Conservation (phyloP, 106 monocot genomes). For the Allium fistulosum region DNA sequence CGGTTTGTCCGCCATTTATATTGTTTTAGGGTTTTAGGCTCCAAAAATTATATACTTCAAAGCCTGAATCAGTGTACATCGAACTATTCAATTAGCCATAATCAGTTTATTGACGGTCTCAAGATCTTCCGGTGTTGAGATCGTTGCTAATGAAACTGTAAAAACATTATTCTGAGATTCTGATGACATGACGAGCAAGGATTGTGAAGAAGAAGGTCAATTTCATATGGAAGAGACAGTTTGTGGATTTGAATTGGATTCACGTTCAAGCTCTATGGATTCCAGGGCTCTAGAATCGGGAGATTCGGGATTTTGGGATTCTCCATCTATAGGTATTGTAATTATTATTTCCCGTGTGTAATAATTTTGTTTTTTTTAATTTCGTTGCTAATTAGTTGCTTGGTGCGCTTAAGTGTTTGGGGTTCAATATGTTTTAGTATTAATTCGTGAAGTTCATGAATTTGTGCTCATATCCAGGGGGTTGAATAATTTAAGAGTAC, state of each 20-base stretch:
- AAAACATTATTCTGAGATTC: not conserved
- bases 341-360: not conserved
- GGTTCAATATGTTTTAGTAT: not conserved
- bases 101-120: not conserved
- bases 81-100: not conserved
- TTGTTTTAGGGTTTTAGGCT: not conserved
- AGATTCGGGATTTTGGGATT: not conserved
- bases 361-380: not conserved
- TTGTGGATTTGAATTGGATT: constrained; percentile 10
- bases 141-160: not conserved
- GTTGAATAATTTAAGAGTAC: too few relatives aligned
- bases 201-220: not conserved
- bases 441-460: too few relatives aligned
- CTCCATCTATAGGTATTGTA: constrained; percentile 7
- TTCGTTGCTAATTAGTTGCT: not conserved
- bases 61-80: not conserved
- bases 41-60: not conserved
- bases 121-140: not conserved
- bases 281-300: constrained; percentile 16
- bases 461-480: too few relatives aligned
- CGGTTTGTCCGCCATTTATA: not conserved
- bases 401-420: not conserved
- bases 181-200: constrained; percentile 18
- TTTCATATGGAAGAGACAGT: not conserved
- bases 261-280: constrained; percentile 15